Evolutionary conservation across 305 asterid species (phyloP), one percentile per base, ranked within the genome.

Genomic region (Fraxinus xanthoxyloides): DNA sequence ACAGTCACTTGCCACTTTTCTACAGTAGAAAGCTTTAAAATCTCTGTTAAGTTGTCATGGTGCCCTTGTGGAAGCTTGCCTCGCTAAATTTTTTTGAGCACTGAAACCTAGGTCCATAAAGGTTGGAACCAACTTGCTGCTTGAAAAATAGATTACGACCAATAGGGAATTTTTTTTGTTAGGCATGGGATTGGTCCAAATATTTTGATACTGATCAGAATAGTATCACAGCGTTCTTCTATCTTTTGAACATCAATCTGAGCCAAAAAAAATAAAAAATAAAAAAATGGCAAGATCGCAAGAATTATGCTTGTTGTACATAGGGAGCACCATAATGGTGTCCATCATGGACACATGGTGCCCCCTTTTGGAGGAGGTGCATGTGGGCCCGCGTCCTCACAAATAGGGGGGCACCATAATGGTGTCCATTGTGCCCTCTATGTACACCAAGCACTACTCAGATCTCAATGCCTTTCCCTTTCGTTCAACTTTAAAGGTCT

Each of bases 161-260:
- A 46, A 13, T 91, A 93, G 90, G 48, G 48, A 38, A 38, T 7
- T 38, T 38, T 38, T 38, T 38, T 38, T 10, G 48, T 38, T 38
- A 38, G 15, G 89, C 93, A 69, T 95, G 99, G 98, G 95, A 95
- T 86, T 92, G 95, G 97, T 78, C 76, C 35, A 90, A 86, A 87
- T 84, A 84, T 80, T 82, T 74, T 59, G 89, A 84, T 70, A 86
- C 75, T 65, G 90, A 85, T 67, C 86, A 74, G 81, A 86, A 86
- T 10, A 83, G 87, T 81, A 76, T 15, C 86, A 81, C 15, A 38
- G 46, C 59, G 78, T 85, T 80, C 70, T 85, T 75, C 78, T 90
- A 48, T 15, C 51, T 81, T 48, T 81, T 88, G 65, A 91, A 87
- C 89, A 86, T 93, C 79, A 85, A 69, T 85, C 86, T 93, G 88